Evolutionary conservation across 2,329 filamentous ascomycete genomes (phyloP).

Genomic region (Metarhizium robertsii): DNA sequence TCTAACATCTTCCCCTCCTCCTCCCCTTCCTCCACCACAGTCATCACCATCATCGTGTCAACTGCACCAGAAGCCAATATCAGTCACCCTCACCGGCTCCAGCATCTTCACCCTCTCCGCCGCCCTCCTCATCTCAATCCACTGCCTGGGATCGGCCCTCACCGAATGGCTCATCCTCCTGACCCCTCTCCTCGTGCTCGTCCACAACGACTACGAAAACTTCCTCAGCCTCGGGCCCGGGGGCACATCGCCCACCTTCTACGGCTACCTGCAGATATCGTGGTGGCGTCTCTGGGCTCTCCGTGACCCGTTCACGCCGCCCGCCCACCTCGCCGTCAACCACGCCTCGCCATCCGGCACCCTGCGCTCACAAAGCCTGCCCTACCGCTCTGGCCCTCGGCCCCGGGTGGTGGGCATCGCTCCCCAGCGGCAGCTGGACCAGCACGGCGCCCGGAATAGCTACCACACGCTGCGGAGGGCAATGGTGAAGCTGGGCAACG

Average conservation of each 20-base stretch:
- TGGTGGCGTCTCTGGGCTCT: conserved; percentile 64
- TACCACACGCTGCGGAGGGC: conserved; percentile 45
- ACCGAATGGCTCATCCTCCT: conserved; percentile 40
- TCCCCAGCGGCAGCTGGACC: conserved; percentile 69
- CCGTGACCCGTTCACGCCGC: conserved; percentile 57
- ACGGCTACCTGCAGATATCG: conserved; percentile 65
- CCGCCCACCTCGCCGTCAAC: conserved; percentile 34
- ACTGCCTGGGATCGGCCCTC: conserved; percentile 37
- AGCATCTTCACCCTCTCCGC: conserved; percentile 36
- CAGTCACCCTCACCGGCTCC: conserved; percentile 42
- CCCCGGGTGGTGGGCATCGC: conserved; percentile 68
- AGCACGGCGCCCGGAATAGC: conserved; percentile 45
- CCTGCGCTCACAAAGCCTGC: conserved; percentile 42
- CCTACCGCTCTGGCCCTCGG: conserved; percentile 51
- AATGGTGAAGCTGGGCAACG: conserved; percentile 40
- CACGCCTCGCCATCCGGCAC: conserved; percentile 49
- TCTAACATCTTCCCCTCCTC: neutral
- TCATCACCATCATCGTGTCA: conserved; percentile 3
- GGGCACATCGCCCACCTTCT: conserved; percentile 65
- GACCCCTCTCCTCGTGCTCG: conserved; percentile 37
- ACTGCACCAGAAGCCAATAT: conserved; percentile 40
- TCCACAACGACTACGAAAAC: conserved; percentile 64
- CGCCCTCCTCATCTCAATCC: conserved; percentile 40
- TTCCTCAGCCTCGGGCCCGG: conserved; percentile 73
- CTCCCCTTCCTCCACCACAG: neutral